A percentile compares a stretch with the other conserved stretches of the same genome.
Evolutionary conservation across 2,329 filamentous ascomycete genomes (phyloP).

Genomic region (Penicillium sclerotiorum): DNA sequence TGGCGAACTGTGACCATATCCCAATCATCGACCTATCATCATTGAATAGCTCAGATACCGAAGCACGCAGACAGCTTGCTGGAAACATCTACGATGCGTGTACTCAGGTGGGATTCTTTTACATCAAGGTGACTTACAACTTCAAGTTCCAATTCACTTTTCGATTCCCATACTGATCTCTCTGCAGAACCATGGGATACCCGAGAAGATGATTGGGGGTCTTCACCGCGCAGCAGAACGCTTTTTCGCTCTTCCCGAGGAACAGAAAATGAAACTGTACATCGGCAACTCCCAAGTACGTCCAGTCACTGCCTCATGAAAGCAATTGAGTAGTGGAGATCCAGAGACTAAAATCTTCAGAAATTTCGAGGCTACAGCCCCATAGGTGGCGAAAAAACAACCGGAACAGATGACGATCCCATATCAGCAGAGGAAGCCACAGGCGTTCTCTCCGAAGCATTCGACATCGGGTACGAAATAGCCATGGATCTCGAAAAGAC

Average conservation of each 20-base stretch:
- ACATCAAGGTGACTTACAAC: conserved; percentile 34
- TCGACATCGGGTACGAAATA: conserved; percentile 31
- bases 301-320: background rate
- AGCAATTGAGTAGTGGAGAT: too few species aligned
- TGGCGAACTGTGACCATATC: conserved; percentile 32
- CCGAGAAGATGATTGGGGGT: conserved; percentile 14
- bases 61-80: conserved; percentile 44
- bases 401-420: conserved; percentile 18
- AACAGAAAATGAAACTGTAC: conserved; percentile 48
- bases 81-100: conserved; percentile 43
- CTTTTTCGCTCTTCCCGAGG: conserved; percentile 45
- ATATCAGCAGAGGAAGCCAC: conserved; percentile 12
- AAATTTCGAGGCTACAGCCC: conserved; percentile 32
- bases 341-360: conserved; percentile 9
- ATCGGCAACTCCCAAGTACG: conserved; percentile 31
- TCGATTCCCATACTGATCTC: too few species aligned
- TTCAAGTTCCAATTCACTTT: too few species aligned
- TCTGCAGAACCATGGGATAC: conserved; percentile 30
- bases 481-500: conserved; percentile 20
- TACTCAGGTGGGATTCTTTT: conserved; percentile 51
- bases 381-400: conserved; percentile 22
- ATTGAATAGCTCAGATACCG: conserved; percentile 39
- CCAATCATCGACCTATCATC: conserved; percentile 50
- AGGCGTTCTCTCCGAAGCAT: conserved; percentile 25
- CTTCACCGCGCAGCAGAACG: conserved; percentile 32